Conservation (phyloP, 306 rosid genomes). For the Comarum palustre region DNA sequence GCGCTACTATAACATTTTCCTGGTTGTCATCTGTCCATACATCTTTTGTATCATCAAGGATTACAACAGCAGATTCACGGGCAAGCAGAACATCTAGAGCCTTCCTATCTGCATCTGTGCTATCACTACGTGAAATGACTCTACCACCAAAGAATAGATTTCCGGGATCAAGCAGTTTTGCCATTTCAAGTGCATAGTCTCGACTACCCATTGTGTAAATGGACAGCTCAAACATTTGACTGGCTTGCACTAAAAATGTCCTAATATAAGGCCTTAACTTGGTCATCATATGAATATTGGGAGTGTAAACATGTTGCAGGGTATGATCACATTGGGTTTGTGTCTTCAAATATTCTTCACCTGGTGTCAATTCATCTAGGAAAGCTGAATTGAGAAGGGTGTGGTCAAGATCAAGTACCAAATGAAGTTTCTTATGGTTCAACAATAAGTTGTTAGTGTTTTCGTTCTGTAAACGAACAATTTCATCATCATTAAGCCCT, state of each 20-base stretch:
- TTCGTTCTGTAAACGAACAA: constrained; percentile 50
- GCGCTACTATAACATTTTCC: constrained; percentile 69
- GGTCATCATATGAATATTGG: constrained; percentile 76
- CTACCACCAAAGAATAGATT: constrained; percentile 55
- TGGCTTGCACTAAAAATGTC: constrained; percentile 66
- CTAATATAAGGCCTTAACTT: constrained; percentile 80
- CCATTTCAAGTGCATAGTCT: constrained; percentile 78
- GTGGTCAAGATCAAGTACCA: constrained; percentile 90
- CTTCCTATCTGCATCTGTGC: constrained; percentile 75
- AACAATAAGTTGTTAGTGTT: constrained; percentile 55
- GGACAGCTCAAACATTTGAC: constrained; percentile 71
- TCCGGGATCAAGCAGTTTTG: constrained; percentile 73
- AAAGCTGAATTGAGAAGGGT: constrained; percentile 71
- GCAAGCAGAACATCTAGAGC: constrained; percentile 79
- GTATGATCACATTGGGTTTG: constrained; percentile 43
- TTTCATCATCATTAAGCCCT: constrained; percentile 64
- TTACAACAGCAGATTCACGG: constrained; percentile 77
- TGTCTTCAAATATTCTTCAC: constrained; percentile 53
- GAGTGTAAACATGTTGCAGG: not conserved
- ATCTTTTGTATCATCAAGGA: constrained; percentile 87
- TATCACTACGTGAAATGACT: constrained; percentile 83
- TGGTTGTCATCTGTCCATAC: constrained; percentile 72
- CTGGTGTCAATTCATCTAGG: constrained; percentile 48
- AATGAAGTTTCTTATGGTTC: constrained; percentile 51
- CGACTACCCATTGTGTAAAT: constrained; percentile 92